These are phyloP conservation scores for Priceomyces carsonii DNA, from an alignment of 805 yeast species.

Conservation along the genomic window DNA sequence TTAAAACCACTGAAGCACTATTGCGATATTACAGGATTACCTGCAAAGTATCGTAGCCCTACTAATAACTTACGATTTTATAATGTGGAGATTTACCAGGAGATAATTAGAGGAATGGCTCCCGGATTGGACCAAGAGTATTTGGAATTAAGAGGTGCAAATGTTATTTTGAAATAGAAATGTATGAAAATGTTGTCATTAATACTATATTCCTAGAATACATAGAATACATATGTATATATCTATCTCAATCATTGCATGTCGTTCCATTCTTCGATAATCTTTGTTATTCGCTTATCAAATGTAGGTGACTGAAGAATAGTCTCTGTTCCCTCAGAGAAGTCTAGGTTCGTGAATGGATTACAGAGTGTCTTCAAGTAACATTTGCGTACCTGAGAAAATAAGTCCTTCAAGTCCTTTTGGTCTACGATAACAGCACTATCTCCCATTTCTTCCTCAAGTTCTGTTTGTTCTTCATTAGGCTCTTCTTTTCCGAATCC, in stretches of 20 bases:
- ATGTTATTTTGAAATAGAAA: slow-evolving; percentile 65
- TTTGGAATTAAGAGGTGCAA: slow-evolving; percentile 82
- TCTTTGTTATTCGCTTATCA: slow-evolving; percentile 25
- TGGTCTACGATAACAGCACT: slow-evolving; percentile 5
- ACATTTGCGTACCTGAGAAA: slow-evolving; percentile 47
- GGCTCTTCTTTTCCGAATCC: slow-evolving; percentile 38
- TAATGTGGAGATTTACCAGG: slow-evolving; percentile 77
- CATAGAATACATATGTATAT: neutral
- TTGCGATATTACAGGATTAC: slow-evolving; percentile 92
- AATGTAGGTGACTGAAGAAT: slow-evolving; percentile 30
- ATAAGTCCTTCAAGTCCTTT: slow-evolving; percentile 19
- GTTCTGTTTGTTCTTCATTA: slow-evolving; percentile 6
- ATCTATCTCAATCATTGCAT: neutral
- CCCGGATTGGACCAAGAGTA: slow-evolving; percentile 95
- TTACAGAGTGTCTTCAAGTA: slow-evolving; percentile 60
- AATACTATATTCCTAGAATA: neutral
- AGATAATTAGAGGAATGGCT: slow-evolving; percentile 72
- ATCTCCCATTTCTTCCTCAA: slow-evolving; percentile 4
- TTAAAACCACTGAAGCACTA: slow-evolving; percentile 76
- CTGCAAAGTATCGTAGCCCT: slow-evolving; percentile 74
- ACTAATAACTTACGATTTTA: slow-evolving; percentile 74
- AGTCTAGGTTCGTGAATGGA: slow-evolving; percentile 49
- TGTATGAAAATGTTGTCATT: neutral
- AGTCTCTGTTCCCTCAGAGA: slow-evolving; percentile 16
- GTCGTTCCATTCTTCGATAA: slow-evolving; percentile 28